A percentile compares a stretch with the other conserved stretches of the same genome.
Conservation (phyloP, 106 monocot genomes). For the Xerophyta viscosa region DNA sequence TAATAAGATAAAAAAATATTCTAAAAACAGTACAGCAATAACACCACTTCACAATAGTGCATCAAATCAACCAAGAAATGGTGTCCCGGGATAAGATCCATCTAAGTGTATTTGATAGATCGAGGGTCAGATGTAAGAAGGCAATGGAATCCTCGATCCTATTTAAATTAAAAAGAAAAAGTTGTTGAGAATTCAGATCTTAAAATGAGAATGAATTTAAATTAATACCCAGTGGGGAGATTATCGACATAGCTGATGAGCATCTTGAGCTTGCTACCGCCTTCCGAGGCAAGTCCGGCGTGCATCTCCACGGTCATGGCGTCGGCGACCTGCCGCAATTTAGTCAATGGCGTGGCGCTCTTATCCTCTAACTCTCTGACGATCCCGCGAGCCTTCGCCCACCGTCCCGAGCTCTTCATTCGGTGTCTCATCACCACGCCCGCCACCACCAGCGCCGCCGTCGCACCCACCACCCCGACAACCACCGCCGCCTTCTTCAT, state of each 20-base stretch:
- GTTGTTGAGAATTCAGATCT: too few relatives aligned
- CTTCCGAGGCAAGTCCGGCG: slow-evolving; percentile 77
- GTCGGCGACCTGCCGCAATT: slow-evolving; percentile 79
- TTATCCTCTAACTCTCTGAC: slow-evolving; percentile 64
- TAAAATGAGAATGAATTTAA: neutral
- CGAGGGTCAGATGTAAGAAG: too few relatives aligned
- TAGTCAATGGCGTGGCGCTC: slow-evolving; percentile 52
- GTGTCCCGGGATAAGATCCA: too few relatives aligned
- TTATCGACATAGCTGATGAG: slow-evolving; percentile 91
- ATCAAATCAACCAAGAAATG: too few relatives aligned
- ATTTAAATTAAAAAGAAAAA: too few relatives aligned
- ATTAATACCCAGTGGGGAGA: slow-evolving; percentile 75
- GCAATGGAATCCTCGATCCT: too few relatives aligned
- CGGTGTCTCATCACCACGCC: slow-evolving; percentile 39
- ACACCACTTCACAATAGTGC: too few relatives aligned
- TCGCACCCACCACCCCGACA: slow-evolving; percentile 51
- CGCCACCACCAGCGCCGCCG: slow-evolving; percentile 66
- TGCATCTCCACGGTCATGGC: slow-evolving; percentile 97
- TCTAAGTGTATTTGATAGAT: too few relatives aligned
- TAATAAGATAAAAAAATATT: too few relatives aligned
- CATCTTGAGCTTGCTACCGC: slow-evolving; percentile 93
- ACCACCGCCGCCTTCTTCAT: slow-evolving; percentile 62
- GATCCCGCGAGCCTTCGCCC: slow-evolving; percentile 40
- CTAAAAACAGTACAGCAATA: too few relatives aligned
- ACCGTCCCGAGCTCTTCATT: slow-evolving; percentile 37